These are phyloP conservation scores for Perilla frutescens DNA, from an alignment of 257 asterid species.

Conservation along the genomic window DNA sequence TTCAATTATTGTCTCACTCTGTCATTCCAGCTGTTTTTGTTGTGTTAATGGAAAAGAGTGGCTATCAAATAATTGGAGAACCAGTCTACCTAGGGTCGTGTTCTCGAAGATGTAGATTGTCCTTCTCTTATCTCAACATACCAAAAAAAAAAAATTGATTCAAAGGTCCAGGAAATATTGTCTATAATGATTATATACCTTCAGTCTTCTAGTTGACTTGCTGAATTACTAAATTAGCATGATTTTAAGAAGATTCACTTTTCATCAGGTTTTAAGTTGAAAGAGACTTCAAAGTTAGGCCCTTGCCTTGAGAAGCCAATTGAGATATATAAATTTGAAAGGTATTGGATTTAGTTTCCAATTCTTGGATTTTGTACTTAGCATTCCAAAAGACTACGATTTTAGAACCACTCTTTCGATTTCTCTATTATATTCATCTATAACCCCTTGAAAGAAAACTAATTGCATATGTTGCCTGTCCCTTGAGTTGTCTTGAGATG, in stretches of 20 bases:
- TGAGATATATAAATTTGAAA: conserved; percentile 86
- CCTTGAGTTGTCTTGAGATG: no score
- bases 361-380: background rate
- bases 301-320: conserved; percentile 93
- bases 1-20: no score
- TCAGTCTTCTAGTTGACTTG: conserved; percentile 17
- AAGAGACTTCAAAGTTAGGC: conserved; percentile 86
- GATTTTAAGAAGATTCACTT: conserved; percentile 33
- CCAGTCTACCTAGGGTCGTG: background rate
- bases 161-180: background rate
- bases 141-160: background rate
- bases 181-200: background rate
- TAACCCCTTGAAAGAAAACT: conserved; percentile 38
- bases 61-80: no score
- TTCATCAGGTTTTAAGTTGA: conserved; percentile 78
- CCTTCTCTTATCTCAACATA: background rate
- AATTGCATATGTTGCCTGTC: conserved; percentile 42
- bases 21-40: no score
- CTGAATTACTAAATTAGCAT: conserved; percentile 14
- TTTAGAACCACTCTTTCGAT: conserved; percentile 8
- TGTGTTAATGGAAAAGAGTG: background rate
- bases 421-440: conserved; percentile 26
- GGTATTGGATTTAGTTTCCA: conserved; percentile 47
- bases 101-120: conserved; percentile 9
- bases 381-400: background rate